Conservation (phyloP, 1,284 basidiomycete genomes). For the Ganoderma meredithae region DNA sequence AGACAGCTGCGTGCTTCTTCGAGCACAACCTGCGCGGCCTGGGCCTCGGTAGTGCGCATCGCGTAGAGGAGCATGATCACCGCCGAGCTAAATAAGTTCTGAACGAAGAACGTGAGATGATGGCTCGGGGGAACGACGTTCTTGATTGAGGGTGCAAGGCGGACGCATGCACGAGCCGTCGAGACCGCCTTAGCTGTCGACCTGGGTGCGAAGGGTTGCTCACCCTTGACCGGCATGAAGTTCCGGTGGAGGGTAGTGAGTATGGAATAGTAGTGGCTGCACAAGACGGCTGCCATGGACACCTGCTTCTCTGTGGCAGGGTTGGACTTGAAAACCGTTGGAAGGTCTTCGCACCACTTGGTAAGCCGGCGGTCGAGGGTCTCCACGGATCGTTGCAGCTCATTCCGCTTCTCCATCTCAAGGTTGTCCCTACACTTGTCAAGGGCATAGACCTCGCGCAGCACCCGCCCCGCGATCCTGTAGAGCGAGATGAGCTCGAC, state of each 20-base stretch:
- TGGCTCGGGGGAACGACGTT: conserved; percentile 88
- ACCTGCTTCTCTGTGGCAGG: conserved; percentile 79
- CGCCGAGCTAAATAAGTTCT: conserved; percentile 90
- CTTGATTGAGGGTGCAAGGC: conserved; percentile 85
- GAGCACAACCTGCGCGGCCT: conserved; percentile 76
- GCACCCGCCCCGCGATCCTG: conserved; percentile 84
- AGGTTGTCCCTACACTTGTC: conserved; percentile 77
- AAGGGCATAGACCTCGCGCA: conserved; percentile 81
- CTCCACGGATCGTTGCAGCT: conserved; percentile 80
- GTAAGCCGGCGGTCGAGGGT: conserved; percentile 77
- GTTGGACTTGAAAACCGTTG: conserved; percentile 74
- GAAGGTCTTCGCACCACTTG: conserved; percentile 84
- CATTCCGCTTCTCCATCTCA: conserved; percentile 75
- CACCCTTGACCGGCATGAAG: conserved; percentile 78
- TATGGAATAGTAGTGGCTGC: conserved; percentile 90
- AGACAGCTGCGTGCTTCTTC: conserved; percentile 83
- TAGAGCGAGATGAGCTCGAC: conserved; percentile 80
- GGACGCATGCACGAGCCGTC: conserved; percentile 82
- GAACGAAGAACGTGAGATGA: conserved; percentile 90
- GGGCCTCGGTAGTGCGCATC: conserved; percentile 80
- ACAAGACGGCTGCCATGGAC: conserved; percentile 87
- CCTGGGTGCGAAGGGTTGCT: conserved; percentile 67
- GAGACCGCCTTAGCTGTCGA: conserved; percentile 82
- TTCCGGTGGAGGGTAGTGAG: conserved; percentile 90
- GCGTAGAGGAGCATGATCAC: conserved; percentile 89